Percentiles rank a stretch among this genome's conserved stretches.
Conservation (phyloP, 2,329 filamentous ascomycete genomes). For the Colletotrichum falcatum region DNA sequence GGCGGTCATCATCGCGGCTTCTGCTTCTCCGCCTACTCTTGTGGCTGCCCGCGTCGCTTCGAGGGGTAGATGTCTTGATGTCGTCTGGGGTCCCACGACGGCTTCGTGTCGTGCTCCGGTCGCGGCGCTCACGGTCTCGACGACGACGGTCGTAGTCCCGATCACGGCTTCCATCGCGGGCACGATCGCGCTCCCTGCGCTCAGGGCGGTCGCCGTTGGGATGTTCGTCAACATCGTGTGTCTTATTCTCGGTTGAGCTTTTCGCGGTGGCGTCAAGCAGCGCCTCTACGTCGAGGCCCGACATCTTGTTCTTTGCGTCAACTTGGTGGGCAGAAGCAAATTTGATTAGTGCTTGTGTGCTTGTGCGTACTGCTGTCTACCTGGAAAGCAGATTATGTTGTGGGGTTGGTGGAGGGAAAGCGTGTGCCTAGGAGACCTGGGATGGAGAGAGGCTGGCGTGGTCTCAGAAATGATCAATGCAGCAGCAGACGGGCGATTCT, state of each 20-base stretch:
- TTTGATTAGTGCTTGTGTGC: not conserved
- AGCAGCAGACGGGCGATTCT: not conserved
- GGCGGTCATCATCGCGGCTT: slow-evolving; percentile 81
- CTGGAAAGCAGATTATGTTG: slow-evolving; percentile 5
- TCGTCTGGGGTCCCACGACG: slow-evolving; percentile 63
- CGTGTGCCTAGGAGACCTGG: slow-evolving; percentile 1
- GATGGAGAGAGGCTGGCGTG: slow-evolving; percentile 23
- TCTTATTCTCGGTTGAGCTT: slow-evolving; percentile 63
- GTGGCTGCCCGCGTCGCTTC: slow-evolving; percentile 82
- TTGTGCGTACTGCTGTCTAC: slow-evolving; percentile 2
- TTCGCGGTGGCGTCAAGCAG: slow-evolving; percentile 88
- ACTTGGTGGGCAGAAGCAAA: not conserved
- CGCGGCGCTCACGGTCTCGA: slow-evolving; percentile 63
- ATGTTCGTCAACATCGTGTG: slow-evolving; percentile 66
- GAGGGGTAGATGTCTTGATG: slow-evolving; percentile 74
- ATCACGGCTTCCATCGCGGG: slow-evolving; percentile 60
- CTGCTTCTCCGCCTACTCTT: slow-evolving; percentile 85
- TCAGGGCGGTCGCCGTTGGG: slow-evolving; percentile 63
- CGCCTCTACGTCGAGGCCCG: slow-evolving; percentile 82
- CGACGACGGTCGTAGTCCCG: slow-evolving; percentile 62
- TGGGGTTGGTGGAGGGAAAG: slow-evolving; percentile 15
- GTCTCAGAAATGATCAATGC: slow-evolving; percentile 17
- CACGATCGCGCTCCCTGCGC: slow-evolving; percentile 64
- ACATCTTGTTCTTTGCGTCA: slow-evolving; percentile 53
- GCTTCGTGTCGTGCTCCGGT: slow-evolving; percentile 64